These are phyloP conservation scores for Beta vulgaris DNA, from an alignment of 148 eudicot species.

Conservation along the genomic window DNA sequence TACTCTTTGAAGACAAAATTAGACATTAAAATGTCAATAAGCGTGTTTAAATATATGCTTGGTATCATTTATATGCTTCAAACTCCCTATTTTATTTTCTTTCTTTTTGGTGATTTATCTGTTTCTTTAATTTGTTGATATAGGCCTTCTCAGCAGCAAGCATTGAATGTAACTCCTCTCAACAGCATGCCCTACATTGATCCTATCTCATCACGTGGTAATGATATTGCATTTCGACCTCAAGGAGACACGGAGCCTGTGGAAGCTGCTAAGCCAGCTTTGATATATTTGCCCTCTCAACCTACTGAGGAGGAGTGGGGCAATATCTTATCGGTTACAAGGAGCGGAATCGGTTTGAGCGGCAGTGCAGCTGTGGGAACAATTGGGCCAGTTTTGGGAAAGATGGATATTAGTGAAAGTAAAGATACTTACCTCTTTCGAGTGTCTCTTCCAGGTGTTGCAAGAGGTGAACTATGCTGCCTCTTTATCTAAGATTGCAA, in stretches of 20 bases:
- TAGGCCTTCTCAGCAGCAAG: slow-evolving; percentile 22
- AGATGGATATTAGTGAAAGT: slow-evolving; percentile 52
- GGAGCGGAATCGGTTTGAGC: slow-evolving; percentile 41
- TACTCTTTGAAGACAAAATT: background rate
- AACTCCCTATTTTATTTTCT: slow-evolving; percentile 13
- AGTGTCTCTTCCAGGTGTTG: slow-evolving; percentile 74
- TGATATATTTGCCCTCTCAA: slow-evolving; percentile 43
- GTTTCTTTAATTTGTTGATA: background rate
- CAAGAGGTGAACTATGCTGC: slow-evolving; percentile 40
- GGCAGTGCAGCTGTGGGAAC: slow-evolving; percentile 67
- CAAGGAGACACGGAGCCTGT: slow-evolving; percentile 15
- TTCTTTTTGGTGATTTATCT: slow-evolving; percentile 4
- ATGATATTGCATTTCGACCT: background rate
- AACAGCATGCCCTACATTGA: slow-evolving; percentile 38
- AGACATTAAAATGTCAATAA: no score
- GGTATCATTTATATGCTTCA: background rate
- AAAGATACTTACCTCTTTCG: slow-evolving; percentile 55
- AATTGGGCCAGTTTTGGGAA: slow-evolving; percentile 54
- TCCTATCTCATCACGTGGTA: slow-evolving; percentile 25
- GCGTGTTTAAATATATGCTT: no score
- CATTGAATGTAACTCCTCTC: slow-evolving; percentile 33
- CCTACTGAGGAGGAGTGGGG: slow-evolving; percentile 42
- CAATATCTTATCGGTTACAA: slow-evolving; percentile 39
- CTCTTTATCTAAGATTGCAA: background rate
- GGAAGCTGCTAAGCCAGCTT: slow-evolving; percentile 36